Conservation (phyloP, 805 yeast species). For the Yarrowia porcina region DNA sequence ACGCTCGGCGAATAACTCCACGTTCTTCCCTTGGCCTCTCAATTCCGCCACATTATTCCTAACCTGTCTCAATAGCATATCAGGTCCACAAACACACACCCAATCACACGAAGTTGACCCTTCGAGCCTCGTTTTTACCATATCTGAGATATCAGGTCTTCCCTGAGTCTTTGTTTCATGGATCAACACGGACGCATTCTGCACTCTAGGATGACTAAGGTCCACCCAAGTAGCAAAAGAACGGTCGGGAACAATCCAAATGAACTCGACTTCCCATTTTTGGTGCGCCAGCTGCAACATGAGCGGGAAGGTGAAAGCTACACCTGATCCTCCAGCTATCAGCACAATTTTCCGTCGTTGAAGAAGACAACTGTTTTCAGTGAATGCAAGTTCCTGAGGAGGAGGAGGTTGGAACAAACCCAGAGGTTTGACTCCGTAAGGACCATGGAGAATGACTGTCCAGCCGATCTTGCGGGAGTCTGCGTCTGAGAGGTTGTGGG, state of each 20-base stretch:
- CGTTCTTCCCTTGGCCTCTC: constrained; percentile 32
- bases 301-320: constrained; percentile 36
- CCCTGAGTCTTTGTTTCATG: constrained; percentile 35
- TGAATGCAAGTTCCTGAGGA: neutral
- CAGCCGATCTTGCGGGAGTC: neutral
- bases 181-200: constrained; percentile 4
- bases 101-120: constrained; percentile 23
- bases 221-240: constrained; percentile 35
- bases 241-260: constrained; percentile 37
- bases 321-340: constrained; percentile 39
- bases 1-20: constrained; percentile 35
- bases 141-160: constrained; percentile 34
- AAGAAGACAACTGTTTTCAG: constrained; percentile 29
- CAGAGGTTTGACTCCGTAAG: constrained; percentile 32
- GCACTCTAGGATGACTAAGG: constrained; percentile 28
- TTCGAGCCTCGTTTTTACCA: constrained; percentile 29
- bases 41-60: constrained; percentile 35
- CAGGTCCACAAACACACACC: constrained; percentile 38
- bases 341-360: constrained; percentile 33
- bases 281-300: constrained; percentile 26
- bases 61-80: constrained; percentile 34
- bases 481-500: neutral
- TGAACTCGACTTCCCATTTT: constrained; percentile 31
- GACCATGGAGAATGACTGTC: constrained; percentile 32
- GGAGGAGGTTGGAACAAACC: constrained; percentile 22